Evolutionary conservation across 768 basidiomycete genomes (phyloP).

Genomic region (Sarcodon aspratus): DNA sequence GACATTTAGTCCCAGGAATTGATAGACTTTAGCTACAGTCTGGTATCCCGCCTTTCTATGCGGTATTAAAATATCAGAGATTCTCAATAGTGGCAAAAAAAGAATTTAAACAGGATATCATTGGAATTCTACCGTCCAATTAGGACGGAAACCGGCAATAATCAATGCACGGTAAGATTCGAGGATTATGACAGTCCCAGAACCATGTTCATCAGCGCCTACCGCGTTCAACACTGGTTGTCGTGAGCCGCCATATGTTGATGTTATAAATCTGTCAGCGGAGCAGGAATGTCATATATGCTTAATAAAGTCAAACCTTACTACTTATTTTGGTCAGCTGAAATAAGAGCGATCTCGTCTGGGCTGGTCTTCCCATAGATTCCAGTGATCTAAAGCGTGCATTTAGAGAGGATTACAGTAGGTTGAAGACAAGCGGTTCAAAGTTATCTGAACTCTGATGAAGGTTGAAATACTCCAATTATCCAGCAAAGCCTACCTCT

Average conservation of each 20-base stretch:
- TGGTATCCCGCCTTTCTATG: constrained; percentile 82
- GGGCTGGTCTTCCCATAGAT: constrained; percentile 59
- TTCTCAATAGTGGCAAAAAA: background rate
- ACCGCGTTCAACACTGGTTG: constrained; percentile 21
- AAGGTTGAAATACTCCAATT: background rate
- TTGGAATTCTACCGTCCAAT: constrained; percentile 33
- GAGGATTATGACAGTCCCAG: constrained; percentile 33
- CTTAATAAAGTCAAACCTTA: background rate
- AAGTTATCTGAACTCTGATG: constrained; percentile 46
- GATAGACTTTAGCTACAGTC: constrained; percentile 74
- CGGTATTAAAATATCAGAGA: constrained; percentile 37
- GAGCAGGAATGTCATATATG: constrained; percentile 3
- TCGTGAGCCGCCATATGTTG: constrained; percentile 63
- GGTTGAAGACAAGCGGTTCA: constrained; percentile 42
- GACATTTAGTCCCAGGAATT: constrained; percentile 48
- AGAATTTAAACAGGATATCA: constrained; percentile 29
- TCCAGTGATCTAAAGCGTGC: constrained; percentile 53
- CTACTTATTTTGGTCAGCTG: constrained; percentile 84
- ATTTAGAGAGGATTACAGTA: constrained; percentile 49
- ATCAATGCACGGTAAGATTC: constrained; percentile 32
- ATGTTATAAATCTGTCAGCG: constrained; percentile 28
- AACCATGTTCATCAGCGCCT: constrained; percentile 31
- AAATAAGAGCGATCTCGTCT: constrained; percentile 59
- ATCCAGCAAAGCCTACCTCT: constrained; percentile 31
- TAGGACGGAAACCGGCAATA: constrained; percentile 28